Evolutionary conservation across 2,329 filamentous ascomycete species (phyloP).

Genomic region (Colletotrichum tabaci): DNA sequence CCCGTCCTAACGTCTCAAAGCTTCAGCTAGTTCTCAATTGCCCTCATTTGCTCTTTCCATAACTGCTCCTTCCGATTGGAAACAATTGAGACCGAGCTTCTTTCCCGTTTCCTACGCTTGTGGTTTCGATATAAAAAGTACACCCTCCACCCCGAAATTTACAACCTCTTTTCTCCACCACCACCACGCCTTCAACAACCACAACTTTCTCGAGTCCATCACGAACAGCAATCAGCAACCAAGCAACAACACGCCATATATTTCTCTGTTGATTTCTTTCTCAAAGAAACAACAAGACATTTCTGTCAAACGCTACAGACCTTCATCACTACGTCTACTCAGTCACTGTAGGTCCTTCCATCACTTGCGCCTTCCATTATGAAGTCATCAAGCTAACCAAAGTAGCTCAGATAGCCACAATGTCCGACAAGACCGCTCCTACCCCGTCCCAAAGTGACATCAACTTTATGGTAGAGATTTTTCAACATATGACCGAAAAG

Average conservation of each 20-base stretch:
- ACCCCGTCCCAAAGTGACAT: constrained; percentile 59
- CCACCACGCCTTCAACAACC: neutral
- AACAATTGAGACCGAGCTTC: neutral
- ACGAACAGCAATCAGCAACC: neutral
- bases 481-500: constrained; percentile 60
- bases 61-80: too few relatives aligned
- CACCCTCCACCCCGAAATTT: too few relatives aligned
- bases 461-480: constrained; percentile 61
- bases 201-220: too few relatives aligned
- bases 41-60: neutral
- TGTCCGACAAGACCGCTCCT: constrained; percentile 48
- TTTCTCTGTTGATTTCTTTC: fast-evolving
- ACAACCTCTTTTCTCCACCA: neutral
- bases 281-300: fast-evolving
- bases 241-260: neutral
- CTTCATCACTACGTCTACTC: neutral
- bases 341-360: neutral
- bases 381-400: neutral
- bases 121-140: neutral
- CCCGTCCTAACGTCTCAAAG: neutral
- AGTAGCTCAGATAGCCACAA: constrained; percentile 34
- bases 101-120: neutral
- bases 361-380: neutral
- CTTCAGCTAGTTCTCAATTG: neutral
- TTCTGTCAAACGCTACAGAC: neutral